Base-by-base conservation (phyloP, 108 stramenopile species). In the Parietichytrium sp. region DNA sequence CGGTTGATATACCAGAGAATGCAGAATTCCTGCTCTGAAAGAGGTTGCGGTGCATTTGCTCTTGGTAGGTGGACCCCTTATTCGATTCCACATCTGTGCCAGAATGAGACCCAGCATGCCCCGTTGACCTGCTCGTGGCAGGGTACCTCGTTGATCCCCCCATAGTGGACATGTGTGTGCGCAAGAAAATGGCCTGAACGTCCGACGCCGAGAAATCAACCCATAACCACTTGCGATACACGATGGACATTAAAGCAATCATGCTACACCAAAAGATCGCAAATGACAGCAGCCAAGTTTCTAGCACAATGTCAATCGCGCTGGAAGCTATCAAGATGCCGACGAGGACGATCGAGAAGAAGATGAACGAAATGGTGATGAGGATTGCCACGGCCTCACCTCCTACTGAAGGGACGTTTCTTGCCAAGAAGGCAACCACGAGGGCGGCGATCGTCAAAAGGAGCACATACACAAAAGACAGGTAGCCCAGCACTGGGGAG, bases 251-350 rank as follows among this genome's bases (percentile, higher is more conserved):
- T n/a, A 72, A 23, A n/a, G 61, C 61, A 33, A 72, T 42, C 8
- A 72, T 72, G n/a, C 38, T 45, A 2, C 10, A 45, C 13, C 38
- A 33, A 8, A 42, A 36, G 20, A 72, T 42, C 38, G 38, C 23
- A 72, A 72, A 72, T 23, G 38, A 45, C 7, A 72, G 42, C 23
- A 72, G 61, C 61, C 61, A 72, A 33, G 61, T 45, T 42, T 72
- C 61, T 23, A 72, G 10, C 36, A 45, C 36, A 13, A 42, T 42
- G 45, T 8, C 38, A 6, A 42, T 72, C 33, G 38, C n/a, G 23
- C 20, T 8, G 6, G 61, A 45, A 10, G 33, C 42, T 45, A 72
- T 23, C 38, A 72, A n/a, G 25, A 72, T 72, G 33, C 61, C 61
- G 10, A 72, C 23, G 33, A 72, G 45, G 13, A 72, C 61, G 2